Base-by-base conservation (phyloP, 2,329 filamentous ascomycete genomes). In the Arthrocladium fulminans region DNA sequence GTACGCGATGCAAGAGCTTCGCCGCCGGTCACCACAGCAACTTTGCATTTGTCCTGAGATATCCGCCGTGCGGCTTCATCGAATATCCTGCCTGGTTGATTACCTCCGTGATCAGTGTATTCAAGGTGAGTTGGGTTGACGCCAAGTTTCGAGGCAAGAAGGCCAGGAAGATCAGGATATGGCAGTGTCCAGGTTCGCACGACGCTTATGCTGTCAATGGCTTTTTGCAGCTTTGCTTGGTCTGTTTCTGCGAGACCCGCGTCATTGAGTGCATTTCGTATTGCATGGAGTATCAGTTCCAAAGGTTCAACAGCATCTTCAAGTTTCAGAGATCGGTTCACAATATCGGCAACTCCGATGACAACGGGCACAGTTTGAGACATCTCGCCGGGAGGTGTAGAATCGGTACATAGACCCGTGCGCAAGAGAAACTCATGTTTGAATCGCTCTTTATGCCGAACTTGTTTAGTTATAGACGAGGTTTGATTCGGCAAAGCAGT, bases 101-200 rank as follows among this genome's bases (percentile, higher is more conserved):
- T 77, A 0, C 81, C 81, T 0, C 79, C 80, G 65, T 84, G 79
- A 2, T 74, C 72, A 20, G 72, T 77, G 50, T 76, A 73, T 40
- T 48, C 24, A 41, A 66, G 70, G 55, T 77, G 73, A 1, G 64
- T 65, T 0, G 74, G 66, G 2, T 69, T 60, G 2, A 77, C 65
- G 0, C 66, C 68, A 2, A 84, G 61, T 30, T 67, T 71, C 32
- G 72, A 55, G 0, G 73, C 67, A 4, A 85, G 59, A 1, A 78
- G 63, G 3, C 67, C 69, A 0, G 80, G 77, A 1, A 83, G 62
- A 58, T 84, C 74, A 1, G 69, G 63, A 58, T 84, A 84, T 0
- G 75, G 73, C 80, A 80, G 83, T 0, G 80, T 82, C 80, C 80
- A 84, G 0, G 77, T 77, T 34, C 69, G 71, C 8, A 83, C 79